Evolutionary conservation across 78 protist species (phyloP).

Genomic region (Diacronema lutheri): DNA sequence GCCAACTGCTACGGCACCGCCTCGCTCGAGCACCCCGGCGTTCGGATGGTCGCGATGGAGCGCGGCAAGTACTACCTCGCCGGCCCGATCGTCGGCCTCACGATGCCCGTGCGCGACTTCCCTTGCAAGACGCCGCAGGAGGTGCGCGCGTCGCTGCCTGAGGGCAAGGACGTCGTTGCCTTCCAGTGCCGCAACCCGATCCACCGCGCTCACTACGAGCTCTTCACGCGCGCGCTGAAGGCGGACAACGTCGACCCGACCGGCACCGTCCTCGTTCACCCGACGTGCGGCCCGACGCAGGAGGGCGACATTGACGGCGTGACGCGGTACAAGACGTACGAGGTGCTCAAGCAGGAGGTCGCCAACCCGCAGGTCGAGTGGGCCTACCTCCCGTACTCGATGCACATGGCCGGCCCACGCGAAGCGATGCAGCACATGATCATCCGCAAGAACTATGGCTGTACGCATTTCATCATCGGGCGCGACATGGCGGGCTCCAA

Average conservation of each 20-base stretch:
- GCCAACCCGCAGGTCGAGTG: conserved; percentile 16
- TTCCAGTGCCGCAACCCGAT: conserved; percentile 91
- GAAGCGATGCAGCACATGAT: conserved; percentile 94
- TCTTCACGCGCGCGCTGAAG: conserved; percentile 64
- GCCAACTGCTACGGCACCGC: conserved; percentile 66
- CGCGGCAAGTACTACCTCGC: conserved; percentile 74
- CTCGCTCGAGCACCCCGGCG: conserved; percentile 89
- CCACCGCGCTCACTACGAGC: conserved; percentile 85
- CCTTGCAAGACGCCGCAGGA: conserved; percentile 74
- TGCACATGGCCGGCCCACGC: conserved; percentile 84
- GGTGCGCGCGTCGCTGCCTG: conserved; percentile 65
- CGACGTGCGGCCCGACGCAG: conserved; percentile 89
- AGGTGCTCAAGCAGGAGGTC: conserved; percentile 49
- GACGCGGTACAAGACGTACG: conserved; percentile 80
- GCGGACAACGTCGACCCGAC: conserved; percentile 37
- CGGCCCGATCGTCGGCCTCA: conserved; percentile 55
- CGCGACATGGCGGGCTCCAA: conserved; percentile 92
- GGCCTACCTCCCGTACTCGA: conserved; percentile 65
- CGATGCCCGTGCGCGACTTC: conserved; percentile 44
- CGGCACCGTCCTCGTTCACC: conserved; percentile 83
- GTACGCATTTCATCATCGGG: conserved; percentile 91
- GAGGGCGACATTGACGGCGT: conserved; percentile 87
- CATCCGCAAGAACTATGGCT: conserved; percentile 91
- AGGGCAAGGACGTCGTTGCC: conserved; percentile 67
- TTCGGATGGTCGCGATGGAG: conserved; percentile 54